A percentile compares a stretch with the other conserved stretches of the same genome.
Conservation (phyloP, 1,284 basidiomycete genomes). For the Ganoderma multipileum region DNA sequence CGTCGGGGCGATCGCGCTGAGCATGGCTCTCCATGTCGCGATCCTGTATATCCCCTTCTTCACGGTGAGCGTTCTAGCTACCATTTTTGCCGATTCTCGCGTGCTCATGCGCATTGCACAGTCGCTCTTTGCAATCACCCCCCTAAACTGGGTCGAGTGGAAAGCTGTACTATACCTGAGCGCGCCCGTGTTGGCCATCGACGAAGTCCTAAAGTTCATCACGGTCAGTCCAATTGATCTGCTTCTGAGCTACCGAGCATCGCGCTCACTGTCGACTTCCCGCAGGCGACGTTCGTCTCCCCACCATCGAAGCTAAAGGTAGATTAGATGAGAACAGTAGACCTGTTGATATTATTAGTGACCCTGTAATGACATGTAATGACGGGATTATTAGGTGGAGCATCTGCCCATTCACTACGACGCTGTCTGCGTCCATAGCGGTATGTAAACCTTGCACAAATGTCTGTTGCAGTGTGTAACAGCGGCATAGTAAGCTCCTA, state of each 20-base stretch:
- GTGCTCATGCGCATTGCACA: conserved; percentile 38
- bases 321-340: conserved; percentile 37
- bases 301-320: conserved; percentile 56
- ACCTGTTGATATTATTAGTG: conserved; percentile 16
- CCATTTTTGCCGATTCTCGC: neutral
- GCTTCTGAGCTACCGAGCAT: neutral
- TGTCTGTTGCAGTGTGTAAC: neutral
- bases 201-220: conserved; percentile 91
- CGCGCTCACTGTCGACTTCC: conserved; percentile 2
- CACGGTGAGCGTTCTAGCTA: conserved; percentile 60
- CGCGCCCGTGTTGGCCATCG: conserved; percentile 88
- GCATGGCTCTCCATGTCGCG: conserved; percentile 92
- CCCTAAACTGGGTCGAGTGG: conserved; percentile 94
- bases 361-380: conserved; percentile 30
- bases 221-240: conserved; percentile 55
- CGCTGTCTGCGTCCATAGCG: neutral
- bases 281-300: conserved; percentile 51
- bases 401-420: neutral
- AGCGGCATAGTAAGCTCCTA: neutral
- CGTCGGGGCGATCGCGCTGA: conserved; percentile 85
- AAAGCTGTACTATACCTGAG: conserved; percentile 92
- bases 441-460: neutral
- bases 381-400: conserved; percentile 13
- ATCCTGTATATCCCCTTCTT: conserved; percentile 97
- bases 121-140: conserved; percentile 91